These are phyloP conservation scores for Cytospora piceae DNA, from an alignment of 2,329 filamentous ascomycete genomes.

Conservation along the genomic window DNA sequence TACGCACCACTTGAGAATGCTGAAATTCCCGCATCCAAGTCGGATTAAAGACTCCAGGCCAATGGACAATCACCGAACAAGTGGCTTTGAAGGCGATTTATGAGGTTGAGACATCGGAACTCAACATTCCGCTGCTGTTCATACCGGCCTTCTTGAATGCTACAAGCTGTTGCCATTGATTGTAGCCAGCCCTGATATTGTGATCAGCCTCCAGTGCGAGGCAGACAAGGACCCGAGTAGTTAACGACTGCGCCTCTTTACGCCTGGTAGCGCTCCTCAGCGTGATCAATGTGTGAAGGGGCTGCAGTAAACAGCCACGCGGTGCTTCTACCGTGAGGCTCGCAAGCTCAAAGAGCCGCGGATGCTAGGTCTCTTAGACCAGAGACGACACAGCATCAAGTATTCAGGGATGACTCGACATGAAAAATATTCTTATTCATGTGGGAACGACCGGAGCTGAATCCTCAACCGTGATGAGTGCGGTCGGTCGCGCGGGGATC, in stretches of 20 bases:
- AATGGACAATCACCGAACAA: background rate
- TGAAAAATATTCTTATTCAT: background rate
- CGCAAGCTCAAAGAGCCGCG: background rate
- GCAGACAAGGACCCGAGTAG: background rate
- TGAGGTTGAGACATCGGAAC: background rate
- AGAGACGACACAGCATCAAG: background rate
- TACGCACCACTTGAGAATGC: background rate
- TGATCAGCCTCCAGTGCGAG: background rate
- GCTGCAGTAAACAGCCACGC: background rate
- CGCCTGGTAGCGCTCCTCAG: background rate
- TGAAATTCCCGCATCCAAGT: background rate
- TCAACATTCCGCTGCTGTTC: no score
- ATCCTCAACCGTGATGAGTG: background rate
- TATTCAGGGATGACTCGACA: background rate
- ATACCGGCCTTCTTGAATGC: no score
- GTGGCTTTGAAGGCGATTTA: background rate
- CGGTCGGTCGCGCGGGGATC: conserved; percentile 12
- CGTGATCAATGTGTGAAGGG: background rate
- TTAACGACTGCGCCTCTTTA: background rate
- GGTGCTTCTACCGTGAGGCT: background rate
- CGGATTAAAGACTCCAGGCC: no score
- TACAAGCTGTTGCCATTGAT: no score
- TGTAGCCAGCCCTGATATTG: background rate
- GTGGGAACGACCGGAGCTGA: background rate
- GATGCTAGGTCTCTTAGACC: background rate